Evolutionary conservation across 75 land plant genomes (phyloP).

Genomic region (Chamaecyparis obtusa): DNA sequence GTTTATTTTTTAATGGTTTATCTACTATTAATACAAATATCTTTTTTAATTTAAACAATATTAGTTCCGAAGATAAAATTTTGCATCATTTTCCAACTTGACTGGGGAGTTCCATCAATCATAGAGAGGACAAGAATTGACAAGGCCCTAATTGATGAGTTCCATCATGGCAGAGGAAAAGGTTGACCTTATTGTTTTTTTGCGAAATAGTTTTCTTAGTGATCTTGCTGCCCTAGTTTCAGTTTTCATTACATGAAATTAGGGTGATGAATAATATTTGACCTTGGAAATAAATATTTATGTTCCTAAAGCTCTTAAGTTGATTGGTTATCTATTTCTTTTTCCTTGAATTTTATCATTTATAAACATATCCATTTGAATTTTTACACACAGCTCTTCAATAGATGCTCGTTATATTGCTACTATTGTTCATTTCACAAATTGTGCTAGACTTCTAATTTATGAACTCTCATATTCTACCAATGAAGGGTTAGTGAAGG

Average conservation of each 20-base stretch:
- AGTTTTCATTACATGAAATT: background rate
- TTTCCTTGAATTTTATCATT: background rate
- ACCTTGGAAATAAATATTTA: background rate
- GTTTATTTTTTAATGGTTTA: background rate
- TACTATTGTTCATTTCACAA: slow-evolving; percentile 63
- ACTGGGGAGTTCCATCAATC: background rate
- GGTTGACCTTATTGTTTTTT: background rate
- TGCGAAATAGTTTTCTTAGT: background rate
- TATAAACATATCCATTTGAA: slow-evolving; percentile 11
- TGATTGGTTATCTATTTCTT: background rate
- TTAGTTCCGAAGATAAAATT: background rate
- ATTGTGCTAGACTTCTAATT: slow-evolving; percentile 60
- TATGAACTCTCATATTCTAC: slow-evolving; percentile 55
- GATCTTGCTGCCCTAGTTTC: background rate
- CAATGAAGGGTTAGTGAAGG: slow-evolving; percentile 73
- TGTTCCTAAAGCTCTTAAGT: background rate
- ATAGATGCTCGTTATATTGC: slow-evolving; percentile 75
- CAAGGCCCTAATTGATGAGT: background rate
- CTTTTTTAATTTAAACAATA: background rate
- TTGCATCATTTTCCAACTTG: background rate
- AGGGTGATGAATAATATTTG: background rate
- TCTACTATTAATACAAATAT: no score
- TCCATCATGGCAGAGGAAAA: background rate
- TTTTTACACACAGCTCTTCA: slow-evolving; percentile 41
- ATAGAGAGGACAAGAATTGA: background rate